Evolutionary conservation across 2,329 filamentous ascomycete species (phyloP).

Genomic region (Zasmidium cellare): DNA sequence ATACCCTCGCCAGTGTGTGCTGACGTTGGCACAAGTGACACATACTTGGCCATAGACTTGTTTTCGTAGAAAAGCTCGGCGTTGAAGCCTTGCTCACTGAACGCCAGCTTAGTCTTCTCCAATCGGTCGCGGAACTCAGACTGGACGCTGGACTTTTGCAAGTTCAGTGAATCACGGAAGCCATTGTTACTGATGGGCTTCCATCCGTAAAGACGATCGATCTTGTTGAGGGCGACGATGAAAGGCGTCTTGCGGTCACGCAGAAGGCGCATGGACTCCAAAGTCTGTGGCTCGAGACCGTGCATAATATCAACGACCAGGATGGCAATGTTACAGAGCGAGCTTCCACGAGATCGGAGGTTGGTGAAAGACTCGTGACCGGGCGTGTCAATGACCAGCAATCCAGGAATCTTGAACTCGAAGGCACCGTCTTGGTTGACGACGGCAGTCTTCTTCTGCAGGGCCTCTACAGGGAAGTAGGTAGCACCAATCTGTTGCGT

Average conservation of each 20-base stretch:
- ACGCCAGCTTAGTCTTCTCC: conserved; percentile 87
- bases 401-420: conserved; percentile 95
- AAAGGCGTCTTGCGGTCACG: conserved; percentile 95
- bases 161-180: conserved; percentile 84
- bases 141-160: conserved; percentile 91
- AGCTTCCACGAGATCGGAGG: conserved; percentile 92
- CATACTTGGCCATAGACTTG: conserved; percentile 90
- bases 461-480: conserved; percentile 94
- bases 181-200: conserved; percentile 99
- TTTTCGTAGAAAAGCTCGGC: conserved; percentile 96
- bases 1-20: conserved; percentile 99
- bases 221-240: conserved; percentile 99
- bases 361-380: conserved; percentile 99
- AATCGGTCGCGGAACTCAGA: conserved; percentile 91
- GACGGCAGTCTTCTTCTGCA: conserved; percentile 87
- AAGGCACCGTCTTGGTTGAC: conserved; percentile 89
- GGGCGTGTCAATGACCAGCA: conserved; percentile 95
- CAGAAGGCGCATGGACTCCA: conserved; percentile 94
- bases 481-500: conserved; percentile 99
- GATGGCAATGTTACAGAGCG: conserved; percentile 98
- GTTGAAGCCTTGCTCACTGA: conserved; percentile 97
- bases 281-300: conserved; percentile 92
- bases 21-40: conserved; percentile 95
- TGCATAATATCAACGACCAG: conserved; percentile 99
- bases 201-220: conserved; percentile 98